Conservation (phyloP, 2,329 filamentous ascomycete species). For the Scedosporium aurantiacum region DNA sequence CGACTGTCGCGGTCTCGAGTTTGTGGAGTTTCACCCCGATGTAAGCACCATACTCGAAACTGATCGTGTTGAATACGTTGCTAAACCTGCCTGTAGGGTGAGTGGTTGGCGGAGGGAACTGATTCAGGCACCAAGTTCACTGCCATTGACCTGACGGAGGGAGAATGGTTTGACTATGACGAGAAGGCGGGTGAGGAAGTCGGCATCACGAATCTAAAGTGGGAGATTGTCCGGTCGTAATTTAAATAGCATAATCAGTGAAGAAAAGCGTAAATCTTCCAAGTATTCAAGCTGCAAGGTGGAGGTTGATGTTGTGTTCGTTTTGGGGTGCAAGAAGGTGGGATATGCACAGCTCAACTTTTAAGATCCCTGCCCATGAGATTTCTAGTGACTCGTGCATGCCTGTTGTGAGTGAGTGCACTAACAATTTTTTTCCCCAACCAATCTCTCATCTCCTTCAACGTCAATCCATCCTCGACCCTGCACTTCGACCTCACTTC, state of each 20-base stretch:
- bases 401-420: not conserved
- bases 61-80: conserved; percentile 2
- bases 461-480: too few relatives aligned
- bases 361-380: not conserved
- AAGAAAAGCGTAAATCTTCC: not conserved
- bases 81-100: conserved; percentile 47
- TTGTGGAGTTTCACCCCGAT: conserved; percentile 81
- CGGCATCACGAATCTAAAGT: conserved; percentile 79
- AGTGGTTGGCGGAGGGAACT: conserved; percentile 74
- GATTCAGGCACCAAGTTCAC: conserved; percentile 77
- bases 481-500: not conserved
- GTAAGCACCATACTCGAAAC: conserved; percentile 30
- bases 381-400: not conserved
- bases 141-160: conserved; percentile 71
- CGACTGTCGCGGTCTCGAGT: conserved; percentile 89
- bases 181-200: conserved; percentile 89
- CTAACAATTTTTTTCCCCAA: conserved; percentile 5
- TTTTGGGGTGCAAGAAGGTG: too few relatives aligned
- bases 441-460: not conserved
- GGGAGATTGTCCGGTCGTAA: conserved; percentile 69
- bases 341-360: not conserved
- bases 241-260: not conserved
- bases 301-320: too few relatives aligned
- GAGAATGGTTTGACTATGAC: conserved; percentile 97
- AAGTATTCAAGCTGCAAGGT: not conserved